Percentiles rank a stretch among this genome's conserved stretches.
phyloP scores from a whole-genome alignment of 1,139 yeast species.

The Pneumocystis sp. region DNA sequence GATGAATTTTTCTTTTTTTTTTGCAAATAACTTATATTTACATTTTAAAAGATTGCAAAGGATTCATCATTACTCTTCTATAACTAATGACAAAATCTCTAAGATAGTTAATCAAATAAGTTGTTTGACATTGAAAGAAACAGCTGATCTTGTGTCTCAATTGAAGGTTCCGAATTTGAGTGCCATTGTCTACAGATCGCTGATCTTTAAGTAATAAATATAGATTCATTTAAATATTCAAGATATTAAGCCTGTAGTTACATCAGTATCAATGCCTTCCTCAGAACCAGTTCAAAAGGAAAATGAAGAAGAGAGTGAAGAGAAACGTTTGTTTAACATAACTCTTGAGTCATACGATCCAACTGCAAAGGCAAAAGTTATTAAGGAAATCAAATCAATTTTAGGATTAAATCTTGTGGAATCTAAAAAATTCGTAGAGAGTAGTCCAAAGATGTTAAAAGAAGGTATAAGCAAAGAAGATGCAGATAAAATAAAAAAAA shows the following conservation, averaged over 20 bases:
- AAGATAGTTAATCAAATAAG: constrained; percentile 84
- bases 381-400: constrained; percentile 87
- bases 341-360: constrained; percentile 91
- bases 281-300: constrained; percentile 58
- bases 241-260: constrained; percentile 57
- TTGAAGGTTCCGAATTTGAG: constrained; percentile 35
- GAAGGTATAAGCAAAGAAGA: constrained; percentile 80
- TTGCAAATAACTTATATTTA: neutral
- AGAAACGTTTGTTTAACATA: constrained; percentile 81
- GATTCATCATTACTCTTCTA: neutral
- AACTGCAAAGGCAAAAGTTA: constrained; percentile 90
- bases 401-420: constrained; percentile 89
- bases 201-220: neutral
- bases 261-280: constrained; percentile 54
- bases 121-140: constrained; percentile 74
- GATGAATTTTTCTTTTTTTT: neutral
- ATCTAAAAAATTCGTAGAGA: constrained; percentile 92
- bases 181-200: neutral
- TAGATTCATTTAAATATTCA: constrained; percentile 67
- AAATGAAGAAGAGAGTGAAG: constrained; percentile 68
- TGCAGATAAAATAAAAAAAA: constrained; percentile 80
- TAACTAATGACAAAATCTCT: constrained; percentile 52
- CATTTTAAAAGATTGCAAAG: neutral
- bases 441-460: constrained; percentile 74
- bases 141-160: constrained; percentile 68